Evolutionary conservation across 2,329 filamentous ascomycete genomes (phyloP), one percentile per base, ranked within the genome.

Genomic region (Colletotrichum truncatum): DNA sequence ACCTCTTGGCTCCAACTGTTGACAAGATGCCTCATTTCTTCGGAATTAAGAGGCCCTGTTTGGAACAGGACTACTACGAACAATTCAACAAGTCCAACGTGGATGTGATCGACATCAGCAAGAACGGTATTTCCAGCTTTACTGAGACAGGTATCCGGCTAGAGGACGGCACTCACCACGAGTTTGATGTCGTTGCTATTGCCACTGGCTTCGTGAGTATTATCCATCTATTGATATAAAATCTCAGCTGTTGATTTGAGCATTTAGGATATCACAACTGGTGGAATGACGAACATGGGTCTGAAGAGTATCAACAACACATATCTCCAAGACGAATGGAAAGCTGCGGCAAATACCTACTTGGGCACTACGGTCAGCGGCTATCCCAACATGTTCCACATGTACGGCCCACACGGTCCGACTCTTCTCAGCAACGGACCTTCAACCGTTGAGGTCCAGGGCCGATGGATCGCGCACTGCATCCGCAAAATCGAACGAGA

Each of bases 381-480:
- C 12, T 85, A 81, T 51, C 82, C 82, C 30, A 85, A 84, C 70
- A 83, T 85, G 80, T 84, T 85, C 73, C 76, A 81, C 67, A 75
- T 84, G 51, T 89, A 88, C 70, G 86, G 86, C 0, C 77, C 81
- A 1, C 87, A 89, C n/a, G 84, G 78, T 0, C 87, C 87, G 0
- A 88, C 85, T 0, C 79, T 85, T 0, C 75, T 89, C 5, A 74
- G 79, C 70, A 90, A 89, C 68, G 87, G 86, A 0, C 87, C 88
- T 0, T 81, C 82, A 1, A 81, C 78, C 1, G 81, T 84, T 7
- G 84, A 88, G 66, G 70, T 86, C 1, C 87, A 90, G 69, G 87
- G 85, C 2, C 76, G 84, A 0, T 89, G 85, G 85, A 83, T 89
- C 58, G 76, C 78, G 14, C 81, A 85, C 48, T 72, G 73, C 43